Percentiles rank a stretch among this genome's conserved stretches.
Conservation (phyloP, 202 grass and related monocot genomes). For the Tripidium arundinaceum region DNA sequence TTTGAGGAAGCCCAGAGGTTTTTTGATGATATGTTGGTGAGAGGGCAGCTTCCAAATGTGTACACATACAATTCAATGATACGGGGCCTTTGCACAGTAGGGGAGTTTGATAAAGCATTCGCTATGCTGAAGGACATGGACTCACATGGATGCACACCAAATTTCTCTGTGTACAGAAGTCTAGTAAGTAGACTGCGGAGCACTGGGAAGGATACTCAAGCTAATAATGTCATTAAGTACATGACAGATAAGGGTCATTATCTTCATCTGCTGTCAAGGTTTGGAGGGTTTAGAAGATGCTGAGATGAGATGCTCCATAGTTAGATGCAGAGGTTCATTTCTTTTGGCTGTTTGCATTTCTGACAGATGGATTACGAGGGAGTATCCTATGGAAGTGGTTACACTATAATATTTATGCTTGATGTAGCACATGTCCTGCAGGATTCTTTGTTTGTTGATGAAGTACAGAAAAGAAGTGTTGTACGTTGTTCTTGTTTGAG, state of each 20-base stretch:
- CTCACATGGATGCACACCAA: constrained; percentile 68
- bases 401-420: constrained; percentile 10
- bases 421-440: constrained; percentile 13
- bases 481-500: constrained; percentile 19
- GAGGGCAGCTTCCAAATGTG: constrained; percentile 84
- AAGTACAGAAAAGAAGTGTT: constrained; percentile 30
- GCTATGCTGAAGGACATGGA: constrained; percentile 83
- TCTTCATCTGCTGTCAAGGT: constrained; percentile 84
- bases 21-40: constrained; percentile 79
- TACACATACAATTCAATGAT: constrained; percentile 93
- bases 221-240: constrained; percentile 81
- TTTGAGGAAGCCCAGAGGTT: constrained; percentile 61
- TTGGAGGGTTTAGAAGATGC: constrained; percentile 78
- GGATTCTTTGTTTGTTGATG: constrained; percentile 27
- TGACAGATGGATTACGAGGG: constrained; percentile 18
- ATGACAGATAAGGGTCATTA: constrained; percentile 92
- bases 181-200: constrained; percentile 62
- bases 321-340: constrained; percentile 21
- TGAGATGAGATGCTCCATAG: constrained; percentile 32
- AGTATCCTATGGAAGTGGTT: constrained; percentile 20
- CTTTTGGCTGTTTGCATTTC: constrained; percentile 33
- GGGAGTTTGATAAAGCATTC: constrained; percentile 82
- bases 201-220: constrained; percentile 71
- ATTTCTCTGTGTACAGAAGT: constrained; percentile 82
- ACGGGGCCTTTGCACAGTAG: constrained; percentile 59